These are phyloP conservation scores for Trapa incisa DNA, from an alignment of 345 rosid species.

Conservation along the genomic window DNA sequence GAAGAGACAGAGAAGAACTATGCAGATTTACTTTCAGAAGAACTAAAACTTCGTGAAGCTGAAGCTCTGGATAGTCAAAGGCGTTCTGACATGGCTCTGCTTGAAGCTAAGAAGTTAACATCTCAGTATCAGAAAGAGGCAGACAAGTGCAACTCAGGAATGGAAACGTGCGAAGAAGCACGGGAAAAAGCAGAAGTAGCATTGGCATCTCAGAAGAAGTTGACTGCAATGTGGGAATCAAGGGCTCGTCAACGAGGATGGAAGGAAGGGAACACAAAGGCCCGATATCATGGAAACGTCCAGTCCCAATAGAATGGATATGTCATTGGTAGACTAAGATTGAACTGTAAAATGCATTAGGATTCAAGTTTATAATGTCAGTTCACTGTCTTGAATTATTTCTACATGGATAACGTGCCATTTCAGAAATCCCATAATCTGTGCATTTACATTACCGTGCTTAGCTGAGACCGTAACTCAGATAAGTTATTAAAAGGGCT, in stretches of 20 bases:
- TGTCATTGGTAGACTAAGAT: neutral
- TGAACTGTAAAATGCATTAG: too few relatives aligned
- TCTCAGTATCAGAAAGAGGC: slow-evolving; percentile 97
- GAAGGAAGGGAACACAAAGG: slow-evolving; percentile 46
- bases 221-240: slow-evolving; percentile 59
- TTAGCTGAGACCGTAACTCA: too few relatives aligned
- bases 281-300: slow-evolving; percentile 40
- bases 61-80: slow-evolving; percentile 68
- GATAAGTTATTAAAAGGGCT: too few relatives aligned
- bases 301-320: slow-evolving; percentile 23
- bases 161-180: slow-evolving; percentile 97
- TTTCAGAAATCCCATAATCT: too few relatives aligned
- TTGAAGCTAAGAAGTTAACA: slow-evolving; percentile 88
- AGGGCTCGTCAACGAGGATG: slow-evolving; percentile 88
- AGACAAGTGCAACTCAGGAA: slow-evolving; percentile 91
- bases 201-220: slow-evolving; percentile 58
- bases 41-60: slow-evolving; percentile 67
- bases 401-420: too few relatives aligned
- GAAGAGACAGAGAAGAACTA: slow-evolving; percentile 81
- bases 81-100: slow-evolving; percentile 58
- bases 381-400: too few relatives aligned
- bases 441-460: too few relatives aligned
- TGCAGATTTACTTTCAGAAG: slow-evolving; percentile 64
- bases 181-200: slow-evolving; percentile 76
- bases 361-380: too few relatives aligned